phyloP scores from a whole-genome alignment of 768 basidiomycete species.

The Amanita phalloides region DNA sequence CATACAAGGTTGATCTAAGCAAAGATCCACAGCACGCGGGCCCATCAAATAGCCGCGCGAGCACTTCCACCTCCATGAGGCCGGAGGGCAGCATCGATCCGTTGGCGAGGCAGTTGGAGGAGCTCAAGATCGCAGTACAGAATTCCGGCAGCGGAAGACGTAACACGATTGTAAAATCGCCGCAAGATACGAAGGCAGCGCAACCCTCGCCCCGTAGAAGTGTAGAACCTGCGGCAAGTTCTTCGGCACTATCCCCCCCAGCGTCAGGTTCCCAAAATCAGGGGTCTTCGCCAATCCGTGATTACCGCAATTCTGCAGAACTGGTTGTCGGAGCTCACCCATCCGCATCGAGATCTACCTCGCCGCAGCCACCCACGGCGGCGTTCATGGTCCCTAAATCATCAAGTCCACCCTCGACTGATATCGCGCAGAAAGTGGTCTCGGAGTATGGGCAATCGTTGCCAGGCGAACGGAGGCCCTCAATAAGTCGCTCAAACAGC shows the following conservation, averaged over 20 bases:
- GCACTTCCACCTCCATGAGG: slow-evolving; percentile 19
- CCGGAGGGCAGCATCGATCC: slow-evolving; percentile 41
- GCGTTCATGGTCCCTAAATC: slow-evolving; percentile 66
- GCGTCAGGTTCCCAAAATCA: slow-evolving; percentile 15
- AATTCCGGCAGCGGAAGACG: slow-evolving; percentile 25
- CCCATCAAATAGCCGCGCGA: slow-evolving; percentile 15
- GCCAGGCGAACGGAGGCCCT: slow-evolving; percentile 66
- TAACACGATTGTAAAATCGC: slow-evolving; percentile 4
- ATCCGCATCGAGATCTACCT: slow-evolving; percentile 55
- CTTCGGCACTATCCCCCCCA: slow-evolving; percentile 28
- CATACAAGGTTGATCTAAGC: slow-evolving; percentile 56
- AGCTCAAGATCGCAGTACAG: slow-evolving; percentile 36
- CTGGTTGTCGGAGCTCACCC: slow-evolving; percentile 74
- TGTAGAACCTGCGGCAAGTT: slow-evolving; percentile 13
- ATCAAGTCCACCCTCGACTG: slow-evolving; percentile 26
- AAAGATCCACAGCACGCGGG: slow-evolving; percentile 50
- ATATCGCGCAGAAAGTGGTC: slow-evolving; percentile 66
- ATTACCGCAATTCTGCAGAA: slow-evolving; percentile 71
- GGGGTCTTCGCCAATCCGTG: slow-evolving; percentile 22
- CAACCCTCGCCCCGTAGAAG: slow-evolving; percentile 10
- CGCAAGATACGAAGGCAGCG: background rate
- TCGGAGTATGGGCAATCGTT: slow-evolving; percentile 74
- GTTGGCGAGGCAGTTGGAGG: slow-evolving; percentile 54
- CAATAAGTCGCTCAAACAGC: slow-evolving; percentile 45
- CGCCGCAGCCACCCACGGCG: slow-evolving; percentile 65